These are phyloP conservation scores for Kwoniella sp. DNA, from an alignment of 768 basidiomycete species.

Conservation along the genomic window DNA sequence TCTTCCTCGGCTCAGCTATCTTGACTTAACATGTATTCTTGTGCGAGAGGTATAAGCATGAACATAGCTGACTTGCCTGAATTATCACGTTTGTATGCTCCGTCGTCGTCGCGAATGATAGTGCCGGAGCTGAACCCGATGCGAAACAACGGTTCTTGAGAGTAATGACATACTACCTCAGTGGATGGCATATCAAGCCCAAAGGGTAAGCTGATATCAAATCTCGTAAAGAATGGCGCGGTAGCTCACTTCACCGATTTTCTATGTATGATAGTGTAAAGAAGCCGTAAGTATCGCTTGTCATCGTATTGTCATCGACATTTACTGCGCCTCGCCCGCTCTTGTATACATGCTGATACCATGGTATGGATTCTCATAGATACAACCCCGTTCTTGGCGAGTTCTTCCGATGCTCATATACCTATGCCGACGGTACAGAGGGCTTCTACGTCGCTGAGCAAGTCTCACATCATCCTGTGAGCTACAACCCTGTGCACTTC, in stretches of 20 bases:
- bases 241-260: constrained; percentile 4
- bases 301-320: background rate
- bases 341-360: too few species aligned
- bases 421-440: constrained; percentile 85
- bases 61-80: too few species aligned
- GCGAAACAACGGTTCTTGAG: constrained; percentile 88
- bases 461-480: constrained; percentile 61
- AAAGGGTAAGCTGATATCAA: constrained; percentile 63
- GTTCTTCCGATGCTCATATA: constrained; percentile 94
- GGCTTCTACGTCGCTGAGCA: constrained; percentile 98
- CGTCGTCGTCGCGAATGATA: constrained; percentile 51
- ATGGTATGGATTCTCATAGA: too few species aligned
- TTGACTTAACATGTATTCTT: too few species aligned
- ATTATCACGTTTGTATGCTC: too few species aligned
- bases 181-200: constrained; percentile 99
- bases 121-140: constrained; percentile 76
- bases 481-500: background rate
- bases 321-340: too few species aligned
- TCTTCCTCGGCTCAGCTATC: constrained; percentile 1
- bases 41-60: too few species aligned
- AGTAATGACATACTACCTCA: constrained; percentile 90
- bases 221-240: background rate
- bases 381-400: constrained; percentile 98
- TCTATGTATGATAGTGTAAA: constrained; percentile 64
- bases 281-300: constrained; percentile 77